Conservation (phyloP, 1,284 basidiomycete genomes). For the Sporisorium scitamineum region DNA sequence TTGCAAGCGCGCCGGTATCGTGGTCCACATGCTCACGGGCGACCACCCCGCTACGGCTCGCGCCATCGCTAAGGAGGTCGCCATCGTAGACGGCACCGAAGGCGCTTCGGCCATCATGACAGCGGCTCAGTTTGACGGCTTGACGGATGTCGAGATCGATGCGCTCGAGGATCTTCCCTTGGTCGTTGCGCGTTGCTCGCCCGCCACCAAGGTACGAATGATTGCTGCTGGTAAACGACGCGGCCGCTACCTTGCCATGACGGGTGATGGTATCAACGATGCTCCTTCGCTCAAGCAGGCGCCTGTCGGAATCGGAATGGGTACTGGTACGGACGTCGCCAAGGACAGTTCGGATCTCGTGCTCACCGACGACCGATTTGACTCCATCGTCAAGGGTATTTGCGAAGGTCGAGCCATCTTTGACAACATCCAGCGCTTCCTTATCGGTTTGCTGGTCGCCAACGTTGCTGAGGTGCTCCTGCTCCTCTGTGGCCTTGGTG, state of each 20-base stretch:
- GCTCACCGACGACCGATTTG: constrained; percentile 63
- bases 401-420: constrained; percentile 62
- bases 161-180: constrained; percentile 53
- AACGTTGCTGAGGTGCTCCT: constrained; percentile 65
- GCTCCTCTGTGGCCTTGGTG: constrained; percentile 60
- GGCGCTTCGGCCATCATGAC: constrained; percentile 53
- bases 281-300: constrained; percentile 74
- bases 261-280: constrained; percentile 75
- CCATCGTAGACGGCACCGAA: constrained; percentile 57
- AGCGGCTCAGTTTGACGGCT: constrained; percentile 56
- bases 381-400: constrained; percentile 61
- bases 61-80: constrained; percentile 60
- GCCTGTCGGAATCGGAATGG: constrained; percentile 75
- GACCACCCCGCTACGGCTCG: constrained; percentile 62
- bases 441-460: constrained; percentile 61
- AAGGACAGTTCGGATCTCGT: constrained; percentile 72
- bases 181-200: constrained; percentile 63
- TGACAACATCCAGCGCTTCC: constrained; percentile 65
- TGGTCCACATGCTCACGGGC: constrained; percentile 64
- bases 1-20: constrained; percentile 60
- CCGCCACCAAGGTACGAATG: constrained; percentile 65
- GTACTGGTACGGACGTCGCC: constrained; percentile 79
- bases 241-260: constrained; percentile 54
- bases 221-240: constrained; percentile 57
- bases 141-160: constrained; percentile 59